These are phyloP conservation scores for Acanthamoeba castellanii DNA, from an alignment of 208 protist genomes.

Conservation along the genomic window DNA sequence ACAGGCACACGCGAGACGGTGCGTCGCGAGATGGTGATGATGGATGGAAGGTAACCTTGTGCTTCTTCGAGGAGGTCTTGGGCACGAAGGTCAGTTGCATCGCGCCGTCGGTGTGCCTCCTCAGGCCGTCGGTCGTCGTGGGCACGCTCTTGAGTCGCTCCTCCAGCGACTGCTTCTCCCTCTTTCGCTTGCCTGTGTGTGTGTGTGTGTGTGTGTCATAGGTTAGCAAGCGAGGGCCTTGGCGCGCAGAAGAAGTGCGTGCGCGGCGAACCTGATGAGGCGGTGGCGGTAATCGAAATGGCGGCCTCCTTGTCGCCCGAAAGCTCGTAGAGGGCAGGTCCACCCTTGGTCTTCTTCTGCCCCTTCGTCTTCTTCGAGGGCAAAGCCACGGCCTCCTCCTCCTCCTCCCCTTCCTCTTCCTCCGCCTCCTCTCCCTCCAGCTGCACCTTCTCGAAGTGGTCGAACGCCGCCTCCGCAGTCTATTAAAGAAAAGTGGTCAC, in stretches of 20 bases:
- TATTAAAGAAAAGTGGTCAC: too few relatives aligned
- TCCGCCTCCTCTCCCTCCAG: not conserved
- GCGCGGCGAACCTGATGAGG: not conserved
- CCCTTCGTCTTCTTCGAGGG: not conserved
- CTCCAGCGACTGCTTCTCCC: constrained; percentile 13
- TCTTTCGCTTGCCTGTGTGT: constrained; percentile 12
- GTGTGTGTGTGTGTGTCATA: not conserved
- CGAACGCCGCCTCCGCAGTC: not conserved
- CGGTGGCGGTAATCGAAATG: not conserved
- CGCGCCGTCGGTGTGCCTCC: constrained; percentile 29
- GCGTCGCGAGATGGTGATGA: not conserved
- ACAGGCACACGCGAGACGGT: too few relatives aligned
- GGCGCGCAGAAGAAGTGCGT: too few relatives aligned
- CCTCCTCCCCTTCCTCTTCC: not conserved
- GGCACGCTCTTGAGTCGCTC: not conserved
- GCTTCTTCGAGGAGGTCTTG: not conserved
- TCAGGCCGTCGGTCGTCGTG: not conserved
- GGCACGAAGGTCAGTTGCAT: constrained; percentile 68
- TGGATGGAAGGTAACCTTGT: not conserved
- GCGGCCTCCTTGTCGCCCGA: not conserved
- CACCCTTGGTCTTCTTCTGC: not conserved
- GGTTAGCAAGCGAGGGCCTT: not conserved
- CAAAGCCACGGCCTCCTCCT: not conserved
- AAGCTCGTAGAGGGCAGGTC: constrained; percentile 7
- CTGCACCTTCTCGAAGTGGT: constrained; percentile 39